phyloP scores from a whole-genome alignment of 2,329 filamentous ascomycete genomes.

The Cyphellophora europaea region DNA sequence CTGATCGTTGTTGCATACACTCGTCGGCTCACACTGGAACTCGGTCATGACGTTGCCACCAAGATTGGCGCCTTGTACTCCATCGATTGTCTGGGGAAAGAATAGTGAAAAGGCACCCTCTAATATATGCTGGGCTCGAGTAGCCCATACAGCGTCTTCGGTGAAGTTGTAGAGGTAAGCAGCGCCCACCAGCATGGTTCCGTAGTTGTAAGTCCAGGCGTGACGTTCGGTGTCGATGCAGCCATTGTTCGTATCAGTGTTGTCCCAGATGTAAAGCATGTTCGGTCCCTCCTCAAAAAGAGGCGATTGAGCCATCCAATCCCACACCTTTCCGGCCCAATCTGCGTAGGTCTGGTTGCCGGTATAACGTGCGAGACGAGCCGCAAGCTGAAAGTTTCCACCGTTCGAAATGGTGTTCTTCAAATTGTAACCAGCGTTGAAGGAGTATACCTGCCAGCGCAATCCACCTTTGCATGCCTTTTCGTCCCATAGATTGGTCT shows the following conservation, averaged over 20 bases:
- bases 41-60: constrained; percentile 53
- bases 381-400: constrained; percentile 41
- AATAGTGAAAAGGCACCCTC: constrained; percentile 38
- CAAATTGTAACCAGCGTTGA: constrained; percentile 42
- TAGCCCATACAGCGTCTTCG: constrained; percentile 47
- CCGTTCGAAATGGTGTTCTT: constrained; percentile 46
- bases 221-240: constrained; percentile 52
- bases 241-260: constrained; percentile 46
- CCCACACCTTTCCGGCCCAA: constrained; percentile 27
- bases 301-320: constrained; percentile 45
- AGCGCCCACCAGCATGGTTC: constrained; percentile 48
- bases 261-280: constrained; percentile 49
- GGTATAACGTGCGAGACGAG: constrained; percentile 30
- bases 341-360: constrained; percentile 29
- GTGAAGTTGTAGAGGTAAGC: constrained; percentile 62
- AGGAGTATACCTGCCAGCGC: constrained; percentile 66
- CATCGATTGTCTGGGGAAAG: constrained; percentile 31
- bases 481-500: constrained; percentile 59
- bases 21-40: constrained; percentile 52
- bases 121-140: constrained; percentile 47
- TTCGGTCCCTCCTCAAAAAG: constrained; percentile 48
- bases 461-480: constrained; percentile 60
- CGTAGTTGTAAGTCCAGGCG: constrained; percentile 59
- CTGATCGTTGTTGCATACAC: constrained; percentile 62
- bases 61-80: constrained; percentile 19